Evolutionary conservation across 2,329 filamentous ascomycete genomes (phyloP), one percentile per base, ranked within the genome.

Genomic region (Trichoderma lentiforme): DNA sequence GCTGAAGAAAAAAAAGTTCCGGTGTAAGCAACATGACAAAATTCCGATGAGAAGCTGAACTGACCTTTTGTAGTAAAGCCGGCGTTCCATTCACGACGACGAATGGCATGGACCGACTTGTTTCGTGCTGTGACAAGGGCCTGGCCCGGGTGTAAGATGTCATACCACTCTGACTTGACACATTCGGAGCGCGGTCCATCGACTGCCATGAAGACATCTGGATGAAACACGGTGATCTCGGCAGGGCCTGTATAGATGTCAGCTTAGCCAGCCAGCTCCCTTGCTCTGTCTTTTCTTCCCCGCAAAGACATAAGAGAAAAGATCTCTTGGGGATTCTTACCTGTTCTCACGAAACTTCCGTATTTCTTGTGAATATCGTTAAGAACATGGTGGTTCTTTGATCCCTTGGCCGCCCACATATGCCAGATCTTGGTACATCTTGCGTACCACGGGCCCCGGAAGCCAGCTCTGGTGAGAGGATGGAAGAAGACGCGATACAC

Each of bases 131-230:
- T 76, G 53, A 75, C 68, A 24, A 77, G 72, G 18, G 74, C 71
- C 6, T 60, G 64, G 12, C 72, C 65, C 8, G 76, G 77, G 30
- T 74, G 57, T 60, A 79, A 39, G 21, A 79, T 62, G 51, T 78
- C 76, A 36, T 79, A 77, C 75, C 76, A 79, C 24, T 77, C 77
- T 0, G 76, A 72, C 64, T 78, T 79, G 36, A 75, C 73, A 58
- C 74, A 77, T 28, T 75, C 72, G 14, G 76, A 75, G 9, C 75
- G 73, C 15, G 74, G 76, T 4, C 78, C 76, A 53, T 79, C 77
- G 5, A 75, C 68, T 5, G 73, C 74, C 62, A 73, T 72, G 60
- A 76, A 76, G 24, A 75, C 74, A 24, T 74, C 77, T 0, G 78
- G 76, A 60, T 76, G 75, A 65, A 76, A 79, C 39, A 78, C 70